Conservation (phyloP, 805 yeast genomes). For the Lipomyces chichibuensis region DNA sequence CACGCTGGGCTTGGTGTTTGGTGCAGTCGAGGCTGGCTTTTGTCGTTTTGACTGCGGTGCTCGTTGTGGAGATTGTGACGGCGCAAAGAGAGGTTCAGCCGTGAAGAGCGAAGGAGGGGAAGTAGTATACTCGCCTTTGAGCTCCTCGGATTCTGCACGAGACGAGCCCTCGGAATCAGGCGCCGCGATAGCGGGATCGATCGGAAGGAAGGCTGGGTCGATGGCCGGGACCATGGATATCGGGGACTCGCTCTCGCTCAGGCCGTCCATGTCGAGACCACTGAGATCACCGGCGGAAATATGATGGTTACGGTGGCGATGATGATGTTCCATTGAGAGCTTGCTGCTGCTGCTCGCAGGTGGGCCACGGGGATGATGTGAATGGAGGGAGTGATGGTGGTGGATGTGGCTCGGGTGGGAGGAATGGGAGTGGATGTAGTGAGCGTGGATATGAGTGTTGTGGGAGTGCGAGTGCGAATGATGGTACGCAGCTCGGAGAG, state of each 20-base stretch:
- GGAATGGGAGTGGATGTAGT: constrained; percentile 5
- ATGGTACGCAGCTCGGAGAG: constrained; percentile 5
- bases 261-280: constrained; percentile 2
- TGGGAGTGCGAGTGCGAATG: constrained; percentile 19
- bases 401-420: constrained; percentile 2
- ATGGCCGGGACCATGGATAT: constrained; percentile 16
- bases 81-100: not conserved
- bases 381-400: constrained; percentile 6
- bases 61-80: not conserved
- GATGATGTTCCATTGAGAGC: constrained; percentile 13
- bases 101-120: not conserved
- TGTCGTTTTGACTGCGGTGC: constrained; percentile 6
- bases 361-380: constrained; percentile 11
- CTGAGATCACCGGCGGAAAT: constrained; percentile 6
- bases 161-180: constrained; percentile 1
- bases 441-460: not conserved
- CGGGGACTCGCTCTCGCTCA: not conserved
- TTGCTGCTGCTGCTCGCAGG: constrained; percentile 13
- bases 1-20: constrained; percentile 4
- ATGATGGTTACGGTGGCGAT: constrained; percentile 16
- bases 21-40: not conserved
- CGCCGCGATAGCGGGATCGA: constrained; percentile 31
- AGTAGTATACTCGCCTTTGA: constrained; percentile 1
- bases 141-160: not conserved
- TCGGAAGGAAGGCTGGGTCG: constrained; percentile 31